Evolutionary conservation across 345 rosid genomes (phyloP), one percentile per base, ranked within the genome.

Genomic region (Aethionema arabicum): DNA sequence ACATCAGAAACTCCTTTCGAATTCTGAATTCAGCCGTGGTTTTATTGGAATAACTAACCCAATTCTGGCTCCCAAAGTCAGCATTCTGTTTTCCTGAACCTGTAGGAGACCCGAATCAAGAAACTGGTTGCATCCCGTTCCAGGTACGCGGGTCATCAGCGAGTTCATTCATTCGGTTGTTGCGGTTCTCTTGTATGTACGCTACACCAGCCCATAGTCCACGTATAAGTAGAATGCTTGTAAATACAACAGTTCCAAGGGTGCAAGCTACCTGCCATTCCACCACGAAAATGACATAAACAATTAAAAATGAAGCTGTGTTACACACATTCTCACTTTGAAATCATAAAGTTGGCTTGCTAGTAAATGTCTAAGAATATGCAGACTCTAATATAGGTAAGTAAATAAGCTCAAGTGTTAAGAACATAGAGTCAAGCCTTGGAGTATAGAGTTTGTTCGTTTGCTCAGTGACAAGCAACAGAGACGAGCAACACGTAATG

Each of bases 191-290:
- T 52, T 72, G 70, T 13, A 72, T 7, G 70, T 72, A 72, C 31
- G 75, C 65, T 65, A 72, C 75, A 65, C 75, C 75, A 2, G 75
- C 61, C 75, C 75, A 72, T 11, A 72, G 66, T 59, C 75, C 75
- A 14, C 75, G 70, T 72, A 72, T 72, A 58, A 72, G 52, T 31
- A 72, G 66, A 52, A 72, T 72, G 70, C 75, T 72, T 1, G 75
- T 72, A 65, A 72, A 72, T 52, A 72, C 72, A 40, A 73, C 67
- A 39, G 72, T 61, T 32, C 77, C 73, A 56, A 67, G 72, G 38
- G 68, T 61, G 39, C 68, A 62, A 61, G 72, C 72, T 42, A 66
- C 72, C 72, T 73, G 69, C 29, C 27, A 3, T 42, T 35, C 43
- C 39, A 54, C 63, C 61, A 65, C 3, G 3, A 0, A 72, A 59